Conservation (phyloP, 2,329 filamentous ascomycete genomes). For the Xylaria polymorpha region DNA sequence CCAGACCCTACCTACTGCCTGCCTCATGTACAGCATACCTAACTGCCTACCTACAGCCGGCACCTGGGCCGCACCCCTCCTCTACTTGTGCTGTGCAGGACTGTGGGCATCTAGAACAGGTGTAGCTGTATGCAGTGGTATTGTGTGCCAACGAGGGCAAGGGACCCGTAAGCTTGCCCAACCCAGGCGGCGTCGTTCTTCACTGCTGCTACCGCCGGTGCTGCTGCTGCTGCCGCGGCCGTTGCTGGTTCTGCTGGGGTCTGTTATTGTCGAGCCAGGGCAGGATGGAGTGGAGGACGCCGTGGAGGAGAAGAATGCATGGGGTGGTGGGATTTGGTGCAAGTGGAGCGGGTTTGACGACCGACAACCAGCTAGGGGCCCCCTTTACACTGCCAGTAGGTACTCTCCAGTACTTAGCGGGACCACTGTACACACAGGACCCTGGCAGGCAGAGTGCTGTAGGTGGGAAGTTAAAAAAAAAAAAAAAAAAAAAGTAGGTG, state of each 20-base stretch:
- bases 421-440: constrained; percentile 6
- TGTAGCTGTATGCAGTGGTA: background rate
- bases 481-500: background rate
- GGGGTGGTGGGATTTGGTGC: constrained; percentile 35
- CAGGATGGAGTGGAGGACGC: constrained; percentile 2
- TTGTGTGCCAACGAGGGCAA: constrained; percentile 15
- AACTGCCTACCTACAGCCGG: background rate
- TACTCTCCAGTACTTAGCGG: background rate
- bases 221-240: background rate
- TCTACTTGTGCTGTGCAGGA: background rate
- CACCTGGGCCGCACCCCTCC: background rate
- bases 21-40: constrained; percentile 11
- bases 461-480: too few relatives aligned
- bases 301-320: constrained; percentile 37
- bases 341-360: constrained; percentile 31
- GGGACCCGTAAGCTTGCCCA: constrained; percentile 20
- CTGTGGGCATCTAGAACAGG: constrained; percentile 7
- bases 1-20: constrained; percentile 7
- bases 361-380: constrained; percentile 22
- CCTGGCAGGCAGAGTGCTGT: background rate
- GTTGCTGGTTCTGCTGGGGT: constrained; percentile 18
- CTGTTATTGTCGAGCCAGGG: constrained; percentile 26
- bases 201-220: constrained; percentile 6
- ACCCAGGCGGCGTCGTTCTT: constrained; percentile 13
- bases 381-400: background rate